phyloP scores from a whole-genome alignment of 2,329 filamentous ascomycete genomes.

The Fusarium azukiicola region DNA sequence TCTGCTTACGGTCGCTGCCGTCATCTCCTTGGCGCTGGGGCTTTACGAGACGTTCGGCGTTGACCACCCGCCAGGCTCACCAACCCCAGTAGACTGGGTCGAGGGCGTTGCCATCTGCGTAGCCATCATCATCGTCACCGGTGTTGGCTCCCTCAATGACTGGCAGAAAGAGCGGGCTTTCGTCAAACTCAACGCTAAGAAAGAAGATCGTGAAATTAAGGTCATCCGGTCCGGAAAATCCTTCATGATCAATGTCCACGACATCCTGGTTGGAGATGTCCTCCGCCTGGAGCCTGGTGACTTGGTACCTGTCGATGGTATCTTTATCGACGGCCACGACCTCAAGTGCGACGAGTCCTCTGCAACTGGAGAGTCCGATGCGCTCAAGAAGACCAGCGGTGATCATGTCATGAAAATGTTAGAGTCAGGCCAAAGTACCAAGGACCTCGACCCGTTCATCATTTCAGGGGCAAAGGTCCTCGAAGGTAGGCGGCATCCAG shows the following conservation, averaged over 20 bases:
- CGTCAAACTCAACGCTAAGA: conserved; percentile 79
- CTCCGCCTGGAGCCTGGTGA: conserved; percentile 1
- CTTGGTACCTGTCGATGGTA: conserved; percentile 73
- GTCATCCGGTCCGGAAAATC: conserved; percentile 69
- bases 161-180: conserved; percentile 84
- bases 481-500: conserved; percentile 53
- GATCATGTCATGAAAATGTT: too few species aligned
- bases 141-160: conserved; percentile 75
- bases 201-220: conserved; percentile 83
- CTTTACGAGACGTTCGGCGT: conserved; percentile 4
- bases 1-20: conserved; percentile 61
- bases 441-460: conserved; percentile 70
- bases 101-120: conserved; percentile 4
- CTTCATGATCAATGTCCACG: neutral
- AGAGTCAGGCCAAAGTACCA: neutral
- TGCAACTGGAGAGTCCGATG: conserved; percentile 85
- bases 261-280: conserved; percentile 1
- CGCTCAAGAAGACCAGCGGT: conserved; percentile 85
- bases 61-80: neutral
- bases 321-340: conserved; percentile 77
- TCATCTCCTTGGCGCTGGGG: neutral
- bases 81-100: neutral
- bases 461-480: conserved; percentile 75
- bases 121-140: neutral
- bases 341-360: conserved; percentile 85